Conservation (phyloP, 768 basidiomycete genomes). For the Exidia glandulosa region DNA sequence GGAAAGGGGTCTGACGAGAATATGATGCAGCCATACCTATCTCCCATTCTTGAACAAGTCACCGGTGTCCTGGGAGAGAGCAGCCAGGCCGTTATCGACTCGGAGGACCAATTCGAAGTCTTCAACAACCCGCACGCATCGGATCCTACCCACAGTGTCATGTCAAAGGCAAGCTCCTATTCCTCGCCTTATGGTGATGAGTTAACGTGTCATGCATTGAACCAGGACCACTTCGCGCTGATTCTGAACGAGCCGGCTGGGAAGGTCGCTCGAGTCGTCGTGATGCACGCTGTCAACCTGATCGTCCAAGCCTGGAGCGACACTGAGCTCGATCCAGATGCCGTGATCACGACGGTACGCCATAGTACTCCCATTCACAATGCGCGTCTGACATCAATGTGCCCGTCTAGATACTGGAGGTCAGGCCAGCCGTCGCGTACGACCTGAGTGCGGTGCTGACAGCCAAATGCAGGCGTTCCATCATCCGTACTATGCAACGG, state of each 20-base stretch:
- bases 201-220: neutral
- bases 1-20: neutral
- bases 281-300: constrained; percentile 47
- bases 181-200: neutral
- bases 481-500: constrained; percentile 54
- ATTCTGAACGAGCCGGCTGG: constrained; percentile 69
- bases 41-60: constrained; percentile 48
- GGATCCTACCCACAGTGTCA: constrained; percentile 62
- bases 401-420: neutral
- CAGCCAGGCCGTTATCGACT: constrained; percentile 59
- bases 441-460: neutral
- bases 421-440: neutral
- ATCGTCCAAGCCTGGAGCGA: constrained; percentile 35
- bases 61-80: constrained; percentile 47
- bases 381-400: neutral
- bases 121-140: constrained; percentile 57
- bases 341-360: neutral
- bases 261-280: constrained; percentile 57
- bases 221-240: constrained; percentile 58
- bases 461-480: constrained; percentile 41
- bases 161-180: constrained; percentile 42
- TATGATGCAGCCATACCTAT: constrained; percentile 2
- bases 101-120: constrained; percentile 56
- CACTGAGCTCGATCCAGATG: neutral
- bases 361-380: neutral